A percentile compares a stretch with the other conserved stretches of the same genome.
Conservation (phyloP, 148 eudicot genomes). For the Polygonum aviculare region DNA sequence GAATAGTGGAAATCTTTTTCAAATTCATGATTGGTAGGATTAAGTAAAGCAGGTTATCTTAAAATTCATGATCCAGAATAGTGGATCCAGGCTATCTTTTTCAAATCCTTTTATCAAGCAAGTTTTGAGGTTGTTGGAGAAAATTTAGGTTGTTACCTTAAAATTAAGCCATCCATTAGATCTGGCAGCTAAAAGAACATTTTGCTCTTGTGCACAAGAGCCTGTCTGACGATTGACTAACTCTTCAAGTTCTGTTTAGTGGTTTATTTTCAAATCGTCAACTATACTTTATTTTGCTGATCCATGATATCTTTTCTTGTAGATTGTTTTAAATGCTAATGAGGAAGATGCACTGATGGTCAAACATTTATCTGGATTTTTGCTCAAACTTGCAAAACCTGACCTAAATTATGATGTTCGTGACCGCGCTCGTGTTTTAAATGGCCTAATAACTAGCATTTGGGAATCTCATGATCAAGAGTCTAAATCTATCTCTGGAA, state of each 20-base stretch:
- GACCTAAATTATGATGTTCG: conserved; percentile 90
- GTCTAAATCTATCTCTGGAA: conserved; percentile 21
- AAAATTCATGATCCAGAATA: not conserved
- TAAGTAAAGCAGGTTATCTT: not conserved
- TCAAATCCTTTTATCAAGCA: not conserved
- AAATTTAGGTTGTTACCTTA: not conserved
- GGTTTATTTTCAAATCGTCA: not conserved
- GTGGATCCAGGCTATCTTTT: not conserved
- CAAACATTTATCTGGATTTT: conserved; percentile 34
- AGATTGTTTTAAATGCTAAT: conserved; percentile 57
- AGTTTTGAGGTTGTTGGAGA: not conserved
- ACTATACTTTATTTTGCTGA: not conserved
- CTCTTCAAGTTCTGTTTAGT: not conserved
- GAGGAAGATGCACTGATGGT: conserved; percentile 40
- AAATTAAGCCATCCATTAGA: not conserved
- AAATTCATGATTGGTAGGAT: not conserved
- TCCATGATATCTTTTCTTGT: conserved; percentile 11
- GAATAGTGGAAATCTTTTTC: not conserved
- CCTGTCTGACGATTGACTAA: not conserved
- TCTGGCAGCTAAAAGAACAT: not conserved
- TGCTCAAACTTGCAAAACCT: conserved; percentile 78
- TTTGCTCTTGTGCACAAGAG: not conserved
- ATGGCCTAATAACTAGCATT: conserved; percentile 40
- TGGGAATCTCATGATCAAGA: conserved; percentile 23
- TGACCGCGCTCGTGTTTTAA: conserved; percentile 71